Evolutionary conservation across 805 yeast species (phyloP).

Genomic region (Danielia reshetovae): DNA sequence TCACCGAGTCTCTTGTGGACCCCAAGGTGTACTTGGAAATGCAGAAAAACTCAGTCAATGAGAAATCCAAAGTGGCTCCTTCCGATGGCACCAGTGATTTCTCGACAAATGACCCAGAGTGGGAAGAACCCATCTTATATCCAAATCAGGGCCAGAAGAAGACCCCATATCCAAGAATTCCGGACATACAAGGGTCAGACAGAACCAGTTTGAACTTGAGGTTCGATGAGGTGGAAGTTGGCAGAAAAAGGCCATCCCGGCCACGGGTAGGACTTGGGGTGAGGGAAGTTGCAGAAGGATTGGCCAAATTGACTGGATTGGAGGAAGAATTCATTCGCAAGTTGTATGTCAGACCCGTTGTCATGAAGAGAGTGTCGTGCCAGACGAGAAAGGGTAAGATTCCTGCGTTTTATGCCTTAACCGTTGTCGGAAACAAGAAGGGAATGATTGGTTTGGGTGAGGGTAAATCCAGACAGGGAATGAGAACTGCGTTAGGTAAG

Average conservation of each 20-base stretch:
- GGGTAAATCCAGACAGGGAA: conserved; percentile 81
- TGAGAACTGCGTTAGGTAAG: conserved; percentile 69
- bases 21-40: conserved; percentile 55
- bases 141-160: conserved; percentile 47
- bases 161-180: conserved; percentile 56
- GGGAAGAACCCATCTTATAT: conserved; percentile 59
- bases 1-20: conserved; percentile 71
- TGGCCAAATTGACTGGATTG: conserved; percentile 64
- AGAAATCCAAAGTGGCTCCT: conserved; percentile 58
- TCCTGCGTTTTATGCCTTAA: conserved; percentile 74
- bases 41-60: conserved; percentile 27
- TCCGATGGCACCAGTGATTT: conserved; percentile 63
- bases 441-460: conserved; percentile 96
- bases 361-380: conserved; percentile 78
- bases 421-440: conserved; percentile 86
- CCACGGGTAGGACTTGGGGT: conserved; percentile 4
- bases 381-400: conserved; percentile 93
- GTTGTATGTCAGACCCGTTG: conserved; percentile 61
- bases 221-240: conserved; percentile 19
- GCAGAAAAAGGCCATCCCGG: conserved; percentile 11
- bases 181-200: conserved; percentile 52
- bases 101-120: conserved; percentile 64
- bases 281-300: conserved; percentile 43
- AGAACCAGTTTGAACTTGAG: conserved; percentile 38
- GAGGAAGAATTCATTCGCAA: conserved; percentile 56